Conservation (phyloP, 495 filamentous ascomycete genomes). For the Xylaria sp. region DNA sequence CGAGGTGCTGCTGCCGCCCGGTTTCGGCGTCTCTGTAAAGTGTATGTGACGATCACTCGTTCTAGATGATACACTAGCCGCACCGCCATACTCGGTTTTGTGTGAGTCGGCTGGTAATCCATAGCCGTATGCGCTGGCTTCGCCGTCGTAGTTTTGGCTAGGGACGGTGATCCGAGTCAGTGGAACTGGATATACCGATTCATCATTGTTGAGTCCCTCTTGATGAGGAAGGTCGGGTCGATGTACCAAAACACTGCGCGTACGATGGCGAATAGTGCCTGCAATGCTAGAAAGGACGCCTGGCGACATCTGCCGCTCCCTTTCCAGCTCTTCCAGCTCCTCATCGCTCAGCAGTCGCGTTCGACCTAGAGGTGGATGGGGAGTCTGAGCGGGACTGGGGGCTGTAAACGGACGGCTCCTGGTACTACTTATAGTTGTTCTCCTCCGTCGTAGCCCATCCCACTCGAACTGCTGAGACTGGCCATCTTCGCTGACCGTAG, state of each 20-base stretch:
- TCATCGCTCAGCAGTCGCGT: constrained; percentile 75
- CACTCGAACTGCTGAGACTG: constrained; percentile 71
- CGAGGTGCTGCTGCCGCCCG: constrained; percentile 40
- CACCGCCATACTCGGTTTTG: constrained; percentile 50
- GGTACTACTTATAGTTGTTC: constrained; percentile 67
- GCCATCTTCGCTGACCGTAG: constrained; percentile 73
- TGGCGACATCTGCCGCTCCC: constrained; percentile 54
- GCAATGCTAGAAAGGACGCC: constrained; percentile 64
- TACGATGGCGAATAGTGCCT: constrained; percentile 63
- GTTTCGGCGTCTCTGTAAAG: constrained; percentile 43
- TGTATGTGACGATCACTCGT: constrained; percentile 48
- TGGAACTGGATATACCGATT: constrained; percentile 58
- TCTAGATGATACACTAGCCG: constrained; percentile 42
- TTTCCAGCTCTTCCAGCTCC: constrained; percentile 62
- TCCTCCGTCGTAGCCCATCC: constrained; percentile 88
- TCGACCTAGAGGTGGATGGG: constrained; percentile 88
- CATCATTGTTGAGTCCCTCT: constrained; percentile 34
- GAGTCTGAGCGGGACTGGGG: constrained; percentile 50
- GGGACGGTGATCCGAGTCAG: constrained; percentile 67
- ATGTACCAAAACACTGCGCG: constrained; percentile 57
- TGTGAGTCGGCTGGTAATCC: constrained; percentile 31
- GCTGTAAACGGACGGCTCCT: constrained; percentile 46
- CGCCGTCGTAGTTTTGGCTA: constrained; percentile 51
- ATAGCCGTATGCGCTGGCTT: constrained; percentile 48
- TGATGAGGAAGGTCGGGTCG: constrained; percentile 47